Conservation (phyloP, 495 filamentous ascomycete species). For the Astrocystis sublimbata region DNA sequence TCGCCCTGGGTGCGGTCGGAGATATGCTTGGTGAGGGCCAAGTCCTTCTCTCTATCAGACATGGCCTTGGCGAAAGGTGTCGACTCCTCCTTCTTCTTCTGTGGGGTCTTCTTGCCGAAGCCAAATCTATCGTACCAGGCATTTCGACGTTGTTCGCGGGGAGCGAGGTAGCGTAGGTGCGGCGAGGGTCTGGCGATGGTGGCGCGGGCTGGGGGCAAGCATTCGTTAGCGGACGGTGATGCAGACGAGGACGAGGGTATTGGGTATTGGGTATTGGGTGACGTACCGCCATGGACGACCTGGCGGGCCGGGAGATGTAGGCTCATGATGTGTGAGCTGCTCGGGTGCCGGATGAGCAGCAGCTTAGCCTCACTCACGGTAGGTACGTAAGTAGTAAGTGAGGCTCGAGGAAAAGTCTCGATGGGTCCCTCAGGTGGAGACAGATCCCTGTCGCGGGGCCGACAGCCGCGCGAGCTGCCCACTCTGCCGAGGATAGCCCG, state of each 20-base stretch:
- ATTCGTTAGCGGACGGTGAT: conserved; percentile 12
- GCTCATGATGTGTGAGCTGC: conserved; percentile 40
- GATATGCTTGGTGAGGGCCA: conserved; percentile 32
- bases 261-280: too few relatives aligned
- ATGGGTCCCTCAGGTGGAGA: not conserved
- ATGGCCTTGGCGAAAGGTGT: conserved; percentile 18
- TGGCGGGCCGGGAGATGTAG: conserved; percentile 46
- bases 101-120: conserved; percentile 9
- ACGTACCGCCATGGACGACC: conserved; percentile 42
- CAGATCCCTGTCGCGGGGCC: too few relatives aligned
- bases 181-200: conserved; percentile 35
- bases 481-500: conserved; percentile 13
- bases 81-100: conserved; percentile 8
- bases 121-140: conserved; percentile 34
- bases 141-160: conserved; percentile 27
- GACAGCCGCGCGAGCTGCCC: not conserved
- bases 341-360: not conserved
- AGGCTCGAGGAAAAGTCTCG: conserved; percentile 14
- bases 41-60: conserved; percentile 27
- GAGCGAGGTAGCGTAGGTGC: conserved; percentile 25
- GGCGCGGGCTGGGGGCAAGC: conserved; percentile 21
- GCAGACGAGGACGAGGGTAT: conserved; percentile 16
- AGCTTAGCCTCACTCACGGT: not conserved
- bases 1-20: conserved; percentile 33
- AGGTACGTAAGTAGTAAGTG: not conserved